Evolutionary conservation across 345 rosid species (phyloP), one percentile per base, ranked within the genome.

Genomic region (Aquilaria malaccensis): DNA sequence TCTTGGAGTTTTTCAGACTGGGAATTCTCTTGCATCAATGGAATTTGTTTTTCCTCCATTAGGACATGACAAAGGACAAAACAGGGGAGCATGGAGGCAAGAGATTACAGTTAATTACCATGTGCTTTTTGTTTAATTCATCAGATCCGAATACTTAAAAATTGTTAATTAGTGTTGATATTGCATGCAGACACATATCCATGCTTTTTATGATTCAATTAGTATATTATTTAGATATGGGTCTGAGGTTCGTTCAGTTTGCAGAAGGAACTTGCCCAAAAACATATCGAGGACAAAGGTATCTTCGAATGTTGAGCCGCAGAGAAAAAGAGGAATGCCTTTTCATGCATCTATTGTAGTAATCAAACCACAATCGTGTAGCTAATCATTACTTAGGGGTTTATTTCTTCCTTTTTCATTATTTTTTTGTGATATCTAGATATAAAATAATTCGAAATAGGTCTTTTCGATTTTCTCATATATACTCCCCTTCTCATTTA

Each of bases 21-120:
- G 66, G 81, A 80, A 83, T 78, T 80, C 74, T 75, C 75, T 68
- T 67, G 63, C 71, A 61, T 69, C 74, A 30, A 77, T 70, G 80
- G 33, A 54, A 32, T 62, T 65, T 73, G 74, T 37, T 43, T 67
- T 69, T 69, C 51, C 41, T 55, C 33, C 46, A 66, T 70, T 30
- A 70, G 69, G 81, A 76, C 81, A 76, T 49, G 64, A 67, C 12
- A 51, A 58, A 73, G 71, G 72, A 83, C 84, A 76, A 76, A 71
- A n/a, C 2, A 51, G 49, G 32, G 54, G 22, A 62, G 61, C 70
- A 70, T 70, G 72, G 49, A 72, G 76, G 74, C 67, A 78, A 74
- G 80, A 77, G 74, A 77, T 73, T 76, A 9, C 43, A 37, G 5
- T 37, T 37, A 37, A 37, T 69, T 48, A 73, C 73, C 84, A 79